These are phyloP conservation scores for Xylogone sp. DNA, from an alignment of 2,329 filamentous ascomycete species.

Conservation along the genomic window DNA sequence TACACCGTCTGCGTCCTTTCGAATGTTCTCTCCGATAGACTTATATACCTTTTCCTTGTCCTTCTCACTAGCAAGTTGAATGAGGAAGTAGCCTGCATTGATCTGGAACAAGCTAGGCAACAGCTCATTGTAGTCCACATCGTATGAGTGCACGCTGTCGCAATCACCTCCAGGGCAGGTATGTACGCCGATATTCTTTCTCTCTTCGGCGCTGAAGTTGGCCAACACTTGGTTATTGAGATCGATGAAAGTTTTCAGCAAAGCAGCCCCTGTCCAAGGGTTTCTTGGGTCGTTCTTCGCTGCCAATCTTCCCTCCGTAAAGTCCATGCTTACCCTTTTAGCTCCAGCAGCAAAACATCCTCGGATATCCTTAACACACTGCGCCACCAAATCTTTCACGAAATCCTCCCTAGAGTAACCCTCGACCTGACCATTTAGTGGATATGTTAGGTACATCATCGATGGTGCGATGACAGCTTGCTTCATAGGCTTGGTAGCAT, in stretches of 20 bases:
- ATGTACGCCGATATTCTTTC: slow-evolving; percentile 29
- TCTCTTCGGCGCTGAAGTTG: slow-evolving; percentile 23
- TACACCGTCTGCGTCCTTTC: slow-evolving; percentile 26
- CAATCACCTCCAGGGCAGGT: slow-evolving; percentile 32
- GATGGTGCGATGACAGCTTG: slow-evolving; percentile 30
- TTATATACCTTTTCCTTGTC: slow-evolving; percentile 27
- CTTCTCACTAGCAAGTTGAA: slow-evolving; percentile 25
- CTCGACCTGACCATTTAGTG: slow-evolving; percentile 24
- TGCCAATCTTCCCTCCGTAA: slow-evolving; percentile 29
- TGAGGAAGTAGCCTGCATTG: slow-evolving; percentile 31
- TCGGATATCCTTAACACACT: slow-evolving; percentile 31
- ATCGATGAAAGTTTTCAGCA: slow-evolving; percentile 28
- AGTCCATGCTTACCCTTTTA: slow-evolving; percentile 28
- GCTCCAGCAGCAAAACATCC: slow-evolving; percentile 29
- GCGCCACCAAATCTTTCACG: slow-evolving; percentile 26
- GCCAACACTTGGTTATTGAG: slow-evolving; percentile 26
- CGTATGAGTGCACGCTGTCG: slow-evolving; percentile 27
- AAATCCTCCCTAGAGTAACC: slow-evolving; percentile 26
- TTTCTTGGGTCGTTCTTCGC: slow-evolving; percentile 28
- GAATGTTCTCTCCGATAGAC: slow-evolving; percentile 24
- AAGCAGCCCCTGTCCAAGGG: slow-evolving; percentile 26
- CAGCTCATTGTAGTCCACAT: slow-evolving; percentile 28
- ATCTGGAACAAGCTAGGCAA: slow-evolving; percentile 29
- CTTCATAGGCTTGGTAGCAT: slow-evolving; percentile 23
- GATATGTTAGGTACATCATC: slow-evolving; percentile 30